Conservation (phyloP, 257 asterid genomes). For the Cruciata laevipes region DNA sequence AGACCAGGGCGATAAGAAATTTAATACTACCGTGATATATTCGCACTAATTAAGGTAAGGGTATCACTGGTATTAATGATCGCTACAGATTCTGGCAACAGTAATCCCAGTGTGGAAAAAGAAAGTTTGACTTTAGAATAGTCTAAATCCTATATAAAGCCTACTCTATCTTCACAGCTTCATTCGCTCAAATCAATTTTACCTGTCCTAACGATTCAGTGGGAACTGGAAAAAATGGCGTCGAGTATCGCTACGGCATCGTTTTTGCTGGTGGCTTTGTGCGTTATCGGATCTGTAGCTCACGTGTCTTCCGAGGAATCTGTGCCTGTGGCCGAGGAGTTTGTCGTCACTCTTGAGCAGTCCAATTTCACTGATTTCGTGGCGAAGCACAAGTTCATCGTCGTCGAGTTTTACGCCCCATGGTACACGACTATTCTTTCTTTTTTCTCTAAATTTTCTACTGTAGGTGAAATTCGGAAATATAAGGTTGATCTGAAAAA, state of each 20-base stretch:
- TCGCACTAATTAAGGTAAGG: neutral
- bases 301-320: constrained; percentile 13
- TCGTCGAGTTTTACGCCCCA: constrained; percentile 88
- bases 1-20: no score
- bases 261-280: constrained; percentile 2
- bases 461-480: no score
- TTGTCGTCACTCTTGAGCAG: constrained; percentile 59
- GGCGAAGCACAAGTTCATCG: constrained; percentile 58
- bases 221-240: constrained; percentile 10
- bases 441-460: neutral
- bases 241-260: neutral
- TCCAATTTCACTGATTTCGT: constrained; percentile 83
- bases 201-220: neutral
- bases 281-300: constrained; percentile 10
- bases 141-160: neutral
- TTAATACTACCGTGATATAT: no score
- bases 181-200: neutral
- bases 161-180: neutral
- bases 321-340: constrained; percentile 48
- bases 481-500: neutral
- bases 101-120: neutral
- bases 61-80: neutral
- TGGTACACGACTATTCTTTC: constrained; percentile 32
- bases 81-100: neutral
- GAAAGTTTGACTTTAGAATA: neutral